Conservation (phyloP, 768 basidiomycete genomes). For the Amanita pallidorosea region DNA sequence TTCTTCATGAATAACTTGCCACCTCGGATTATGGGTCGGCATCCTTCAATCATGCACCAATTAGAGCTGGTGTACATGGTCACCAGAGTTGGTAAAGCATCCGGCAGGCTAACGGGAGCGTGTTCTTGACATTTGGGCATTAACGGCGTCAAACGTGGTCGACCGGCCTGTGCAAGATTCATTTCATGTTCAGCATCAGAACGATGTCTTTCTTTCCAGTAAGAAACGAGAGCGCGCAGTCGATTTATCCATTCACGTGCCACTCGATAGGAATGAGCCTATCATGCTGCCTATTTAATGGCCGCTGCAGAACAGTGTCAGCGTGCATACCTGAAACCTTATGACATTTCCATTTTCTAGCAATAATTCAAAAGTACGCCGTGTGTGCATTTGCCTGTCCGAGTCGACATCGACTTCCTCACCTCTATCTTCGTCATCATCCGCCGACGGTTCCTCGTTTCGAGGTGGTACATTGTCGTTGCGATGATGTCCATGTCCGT, state of each 20-base stretch:
- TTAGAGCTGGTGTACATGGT: slow-evolving; percentile 48
- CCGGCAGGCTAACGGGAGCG: slow-evolving; percentile 39
- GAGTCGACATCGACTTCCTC: slow-evolving; percentile 30
- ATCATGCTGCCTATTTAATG: neutral
- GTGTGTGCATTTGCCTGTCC: slow-evolving; percentile 43
- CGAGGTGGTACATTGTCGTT: slow-evolving; percentile 24
- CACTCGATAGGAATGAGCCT: slow-evolving; percentile 56
- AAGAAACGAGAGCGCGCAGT: slow-evolving; percentile 56
- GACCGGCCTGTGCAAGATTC: slow-evolving; percentile 55
- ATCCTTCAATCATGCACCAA: slow-evolving; percentile 80
- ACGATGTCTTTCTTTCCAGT: slow-evolving; percentile 73
- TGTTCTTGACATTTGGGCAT: slow-evolving; percentile 30
- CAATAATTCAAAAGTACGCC: slow-evolving; percentile 69
- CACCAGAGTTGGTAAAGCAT: slow-evolving; percentile 45
- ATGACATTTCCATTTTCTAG: slow-evolving; percentile 58
- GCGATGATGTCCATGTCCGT: slow-evolving; percentile 18
- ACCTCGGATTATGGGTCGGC: slow-evolving; percentile 61
- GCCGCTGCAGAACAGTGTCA: neutral
- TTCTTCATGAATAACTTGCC: slow-evolving; percentile 67
- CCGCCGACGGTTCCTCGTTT: slow-evolving; percentile 27
- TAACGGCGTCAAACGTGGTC: slow-evolving; percentile 50
- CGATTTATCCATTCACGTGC: slow-evolving; percentile 82
- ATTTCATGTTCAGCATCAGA: slow-evolving; percentile 74
- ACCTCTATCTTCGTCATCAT: slow-evolving; percentile 63
- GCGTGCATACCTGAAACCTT: slow-evolving; percentile 64